Evolutionary conservation across 352 stramenopile genomes (phyloP), one percentile per base, ranked within the genome.

Genomic region (Globisporangium nagaii): DNA sequence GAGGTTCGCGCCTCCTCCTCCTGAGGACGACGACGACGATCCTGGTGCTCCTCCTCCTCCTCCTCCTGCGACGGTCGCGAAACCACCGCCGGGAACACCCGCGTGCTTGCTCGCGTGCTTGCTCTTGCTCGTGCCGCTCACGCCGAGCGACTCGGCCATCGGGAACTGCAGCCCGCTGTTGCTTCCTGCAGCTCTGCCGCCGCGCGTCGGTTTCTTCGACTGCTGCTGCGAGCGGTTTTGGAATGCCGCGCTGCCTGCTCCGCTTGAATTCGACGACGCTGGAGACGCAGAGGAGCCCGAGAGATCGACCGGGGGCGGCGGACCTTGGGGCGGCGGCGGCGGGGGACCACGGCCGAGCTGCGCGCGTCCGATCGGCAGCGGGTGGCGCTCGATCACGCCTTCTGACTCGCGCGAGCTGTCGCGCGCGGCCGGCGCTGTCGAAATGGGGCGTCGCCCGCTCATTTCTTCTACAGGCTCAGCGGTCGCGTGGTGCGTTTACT

Each of bases 321-420:
- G 37, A n/a, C 24, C 12, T 3, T 12, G 25, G 2, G 40, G 39
- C n/a, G 34, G 56, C 13, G 47, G 56, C 15, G 48, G 56, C 40
- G 56, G 39, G 6, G 56, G 56, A 13, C 56, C 40, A 34, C 47
- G 40, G 8, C 41, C 49, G 1, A 39, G 41, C n/a, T 36, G 41
- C 12, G 48, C 25, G 35, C 46, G 48, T 53, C 47, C 32, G 35
- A 32, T 12, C 12, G 56, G 34, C 2, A 57, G 47, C 4, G 56
- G 56, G 32, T 57, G 48, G 39, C 40, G 56, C 40, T 63, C 56
- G 32, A 63, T 63, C 24, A 63, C 56, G 49, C 56, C 56, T 36
- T 63, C 56, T 2, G 56, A 63, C 19, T 43, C 48, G 31, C 47
- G 56, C 32, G 49, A 51, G n/a, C 40, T 57, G 32, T 58, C 50